These are phyloP conservation scores for Friedmanniomyces endolithicus DNA, from an alignment of 495 filamentous ascomycete genomes.

Conservation along the genomic window DNA sequence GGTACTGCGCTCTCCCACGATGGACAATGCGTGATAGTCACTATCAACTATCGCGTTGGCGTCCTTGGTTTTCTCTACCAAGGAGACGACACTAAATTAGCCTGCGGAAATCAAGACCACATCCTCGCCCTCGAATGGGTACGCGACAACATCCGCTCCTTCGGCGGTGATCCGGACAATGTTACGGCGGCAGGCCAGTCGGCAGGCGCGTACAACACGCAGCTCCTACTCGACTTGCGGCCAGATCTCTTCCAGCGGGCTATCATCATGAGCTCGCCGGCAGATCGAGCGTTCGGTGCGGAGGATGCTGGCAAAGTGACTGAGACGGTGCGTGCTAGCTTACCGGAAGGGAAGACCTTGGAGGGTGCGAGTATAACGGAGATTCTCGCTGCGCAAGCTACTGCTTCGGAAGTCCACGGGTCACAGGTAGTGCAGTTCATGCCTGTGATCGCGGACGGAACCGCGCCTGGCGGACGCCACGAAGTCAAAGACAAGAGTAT, in stretches of 20 bases:
- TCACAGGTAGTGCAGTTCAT: neutral
- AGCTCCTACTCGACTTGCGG: neutral
- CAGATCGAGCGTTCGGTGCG: neutral
- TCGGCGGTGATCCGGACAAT: conserved; percentile 18
- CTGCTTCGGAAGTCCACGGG: neutral
- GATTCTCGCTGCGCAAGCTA: neutral
- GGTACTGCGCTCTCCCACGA: neutral
- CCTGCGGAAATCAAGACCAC: conserved; percentile 13
- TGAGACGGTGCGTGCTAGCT: neutral
- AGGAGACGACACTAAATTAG: neutral
- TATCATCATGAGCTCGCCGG: neutral
- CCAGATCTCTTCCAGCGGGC: neutral
- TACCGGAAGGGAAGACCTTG: neutral
- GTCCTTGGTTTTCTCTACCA: conserved; percentile 20
- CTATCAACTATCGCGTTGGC: conserved; percentile 14
- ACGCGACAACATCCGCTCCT: conserved; percentile 13
- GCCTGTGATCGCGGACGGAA: neutral
- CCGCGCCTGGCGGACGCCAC: neutral
- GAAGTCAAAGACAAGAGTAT: neutral
- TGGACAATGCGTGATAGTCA: neutral
- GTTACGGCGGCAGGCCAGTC: conserved; percentile 19
- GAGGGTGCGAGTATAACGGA: neutral
- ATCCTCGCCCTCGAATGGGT: conserved; percentile 18
- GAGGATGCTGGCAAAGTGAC: neutral
- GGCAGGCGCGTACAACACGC: conserved; percentile 11